phyloP scores from a whole-genome alignment of 116 monocot species.

The Iris pallida region DNA sequence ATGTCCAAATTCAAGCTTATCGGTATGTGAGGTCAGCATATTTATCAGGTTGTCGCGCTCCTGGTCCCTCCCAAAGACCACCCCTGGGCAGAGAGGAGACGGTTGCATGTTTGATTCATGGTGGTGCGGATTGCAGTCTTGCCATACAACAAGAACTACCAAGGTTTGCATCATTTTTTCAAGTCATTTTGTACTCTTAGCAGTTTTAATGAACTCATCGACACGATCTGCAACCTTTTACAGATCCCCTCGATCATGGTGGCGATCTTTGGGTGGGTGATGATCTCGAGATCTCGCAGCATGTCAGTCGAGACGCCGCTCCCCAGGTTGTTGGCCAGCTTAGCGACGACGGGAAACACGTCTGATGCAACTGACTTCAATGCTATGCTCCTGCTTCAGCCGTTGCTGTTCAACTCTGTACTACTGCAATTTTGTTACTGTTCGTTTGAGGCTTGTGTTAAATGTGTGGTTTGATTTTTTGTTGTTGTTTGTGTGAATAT shows the following conservation, averaged over 20 bases:
- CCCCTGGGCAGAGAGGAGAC: neutral
- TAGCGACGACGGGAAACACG: slow-evolving; percentile 6
- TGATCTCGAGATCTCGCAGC: neutral
- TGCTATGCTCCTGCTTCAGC: no score
- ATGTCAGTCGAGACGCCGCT: neutral
- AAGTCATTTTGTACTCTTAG: no score
- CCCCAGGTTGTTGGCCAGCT: neutral
- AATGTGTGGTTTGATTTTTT: no score
- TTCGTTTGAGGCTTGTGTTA: no score
- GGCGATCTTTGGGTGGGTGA: neutral
- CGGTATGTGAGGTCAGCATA: no score
- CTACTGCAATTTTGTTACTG: no score
- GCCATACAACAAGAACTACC: no score
- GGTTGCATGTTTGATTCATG: neutral
- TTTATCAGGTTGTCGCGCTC: neutral
- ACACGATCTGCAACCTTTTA: neutral
- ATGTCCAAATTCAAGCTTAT: neutral
- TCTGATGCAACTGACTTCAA: no score
- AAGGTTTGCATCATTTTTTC: neutral
- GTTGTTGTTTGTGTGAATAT: no score
- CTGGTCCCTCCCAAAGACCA: slow-evolving; percentile 2
- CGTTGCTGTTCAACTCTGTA: no score
- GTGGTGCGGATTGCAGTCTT: no score
- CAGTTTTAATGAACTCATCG: neutral
- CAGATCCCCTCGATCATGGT: neutral